A percentile compares a stretch with the other conserved stretches of the same genome.
These are phyloP conservation scores for Fusarium acutatum DNA, from an alignment of 2,329 filamentous ascomycete species.

Conservation along the genomic window DNA sequence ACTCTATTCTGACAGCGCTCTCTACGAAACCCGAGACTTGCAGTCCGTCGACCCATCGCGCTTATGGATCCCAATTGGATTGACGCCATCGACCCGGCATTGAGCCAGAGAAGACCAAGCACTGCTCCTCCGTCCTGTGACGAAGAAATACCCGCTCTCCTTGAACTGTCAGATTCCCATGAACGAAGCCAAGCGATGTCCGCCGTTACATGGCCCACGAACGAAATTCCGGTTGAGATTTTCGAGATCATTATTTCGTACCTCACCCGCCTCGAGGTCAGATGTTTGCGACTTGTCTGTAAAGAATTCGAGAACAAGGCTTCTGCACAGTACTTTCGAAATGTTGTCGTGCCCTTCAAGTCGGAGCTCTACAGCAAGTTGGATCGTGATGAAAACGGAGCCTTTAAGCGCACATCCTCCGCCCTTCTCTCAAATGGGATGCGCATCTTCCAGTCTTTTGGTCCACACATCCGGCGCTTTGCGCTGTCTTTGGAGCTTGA, in stretches of 20 bases:
- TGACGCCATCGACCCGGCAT: neutral
- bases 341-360: conserved; percentile 72
- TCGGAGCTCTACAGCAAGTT: conserved; percentile 65
- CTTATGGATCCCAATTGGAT: neutral
- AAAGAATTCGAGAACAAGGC: conserved; percentile 65
- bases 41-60: neutral
- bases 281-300: conserved; percentile 68
- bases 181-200: neutral
- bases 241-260: conserved; percentile 65
- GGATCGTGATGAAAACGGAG: conserved; percentile 31
- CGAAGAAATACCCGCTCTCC: conserved; percentile 9
- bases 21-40: neutral
- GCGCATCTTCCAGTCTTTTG: conserved; percentile 69
- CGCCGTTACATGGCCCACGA: conserved; percentile 43
- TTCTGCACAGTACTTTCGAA: conserved; percentile 66
- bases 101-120: conserved; percentile 13
- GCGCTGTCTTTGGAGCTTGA: conserved; percentile 75
- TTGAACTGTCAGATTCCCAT: conserved; percentile 4
- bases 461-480: conserved; percentile 67
- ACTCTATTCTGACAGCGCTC: neutral
- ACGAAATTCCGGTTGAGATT: conserved; percentile 66
- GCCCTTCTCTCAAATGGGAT: conserved; percentile 59
- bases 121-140: conserved; percentile 33
- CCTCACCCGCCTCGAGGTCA: conserved; percentile 66
- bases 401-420: conserved; percentile 36